These are phyloP conservation scores for Lophiotrema nucula DNA, from an alignment of 495 filamentous ascomycete species.

Conservation along the genomic window DNA sequence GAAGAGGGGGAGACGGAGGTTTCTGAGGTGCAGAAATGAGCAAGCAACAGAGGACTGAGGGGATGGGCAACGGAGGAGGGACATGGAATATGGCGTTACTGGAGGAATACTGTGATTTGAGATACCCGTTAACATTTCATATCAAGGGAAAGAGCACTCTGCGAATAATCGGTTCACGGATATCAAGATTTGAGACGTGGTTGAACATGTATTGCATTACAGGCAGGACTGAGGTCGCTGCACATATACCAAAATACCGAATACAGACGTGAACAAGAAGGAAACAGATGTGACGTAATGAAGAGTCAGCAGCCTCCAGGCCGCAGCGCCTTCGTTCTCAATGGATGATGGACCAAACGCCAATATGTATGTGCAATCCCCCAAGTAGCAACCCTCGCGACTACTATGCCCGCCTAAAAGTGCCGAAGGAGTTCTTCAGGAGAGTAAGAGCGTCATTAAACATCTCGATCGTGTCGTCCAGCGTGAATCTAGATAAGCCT, in stretches of 20 bases:
- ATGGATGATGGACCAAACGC: not conserved
- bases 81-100: too few relatives aligned
- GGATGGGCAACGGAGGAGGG: too few relatives aligned
- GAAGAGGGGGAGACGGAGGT: conserved; percentile 1
- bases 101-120: too few relatives aligned
- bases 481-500: conserved; percentile 29
- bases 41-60: too few relatives aligned
- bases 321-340: not conserved
- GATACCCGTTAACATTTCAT: too few relatives aligned
- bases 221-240: not conserved
- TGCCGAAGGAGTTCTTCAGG: conserved; percentile 12
- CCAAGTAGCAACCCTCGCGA: not conserved
- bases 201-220: conserved; percentile 16
- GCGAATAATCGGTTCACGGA: too few relatives aligned
- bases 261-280: conserved; percentile 23
- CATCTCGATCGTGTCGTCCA: conserved; percentile 33
- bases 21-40: not conserved
- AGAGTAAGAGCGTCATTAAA: conserved; percentile 28
- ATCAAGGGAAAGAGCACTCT: too few relatives aligned
- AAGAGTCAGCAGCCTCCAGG: not conserved
- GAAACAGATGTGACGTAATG: conserved; percentile 5
- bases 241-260: conserved; percentile 19
- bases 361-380: conserved; percentile 18
- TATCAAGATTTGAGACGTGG: too few relatives aligned
- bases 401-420: conserved; percentile 13